A percentile compares a stretch with the other conserved stretches of the same genome.
Conservation (phyloP, 1,284 basidiomycete genomes). For the Marasmius fiardii region DNA sequence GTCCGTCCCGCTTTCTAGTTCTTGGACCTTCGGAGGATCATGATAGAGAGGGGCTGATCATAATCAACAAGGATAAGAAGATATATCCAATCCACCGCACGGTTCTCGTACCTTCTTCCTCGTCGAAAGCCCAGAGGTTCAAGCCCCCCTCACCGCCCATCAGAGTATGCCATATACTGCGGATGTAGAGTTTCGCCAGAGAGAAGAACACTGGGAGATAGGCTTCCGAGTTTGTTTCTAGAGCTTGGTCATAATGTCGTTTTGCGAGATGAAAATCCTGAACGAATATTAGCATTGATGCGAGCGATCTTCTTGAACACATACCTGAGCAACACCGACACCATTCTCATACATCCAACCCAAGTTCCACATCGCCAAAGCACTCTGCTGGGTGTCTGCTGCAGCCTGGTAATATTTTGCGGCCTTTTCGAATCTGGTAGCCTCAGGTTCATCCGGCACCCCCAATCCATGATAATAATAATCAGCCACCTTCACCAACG, state of each 20-base stretch:
- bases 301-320: conserved; percentile 14
- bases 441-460: conserved; percentile 58
- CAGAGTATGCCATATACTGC: conserved; percentile 82
- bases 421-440: conserved; percentile 77
- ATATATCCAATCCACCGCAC: not conserved
- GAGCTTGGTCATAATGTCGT: conserved; percentile 89
- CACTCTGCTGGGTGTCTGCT: conserved; percentile 86
- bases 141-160: conserved; percentile 67
- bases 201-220: conserved; percentile 86
- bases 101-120: conserved; percentile 41
- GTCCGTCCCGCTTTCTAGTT: conserved; percentile 26
- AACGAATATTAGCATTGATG: not conserved
- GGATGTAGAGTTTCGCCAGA: conserved; percentile 77
- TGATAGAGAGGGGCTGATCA: not conserved
- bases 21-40: conserved; percentile 21
- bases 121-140: conserved; percentile 57
- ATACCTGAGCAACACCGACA: conserved; percentile 80
- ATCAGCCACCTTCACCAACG: conserved; percentile 94
- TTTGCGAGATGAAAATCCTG: conserved; percentile 97
- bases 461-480: conserved; percentile 92
- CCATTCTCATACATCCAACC: conserved; percentile 99
- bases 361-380: conserved; percentile 97
- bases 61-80: not conserved
- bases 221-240: conserved; percentile 85
- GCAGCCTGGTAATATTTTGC: conserved; percentile 92